Evolutionary conservation across 345 rosid genomes (phyloP).

Genomic region (Salix brachista): DNA sequence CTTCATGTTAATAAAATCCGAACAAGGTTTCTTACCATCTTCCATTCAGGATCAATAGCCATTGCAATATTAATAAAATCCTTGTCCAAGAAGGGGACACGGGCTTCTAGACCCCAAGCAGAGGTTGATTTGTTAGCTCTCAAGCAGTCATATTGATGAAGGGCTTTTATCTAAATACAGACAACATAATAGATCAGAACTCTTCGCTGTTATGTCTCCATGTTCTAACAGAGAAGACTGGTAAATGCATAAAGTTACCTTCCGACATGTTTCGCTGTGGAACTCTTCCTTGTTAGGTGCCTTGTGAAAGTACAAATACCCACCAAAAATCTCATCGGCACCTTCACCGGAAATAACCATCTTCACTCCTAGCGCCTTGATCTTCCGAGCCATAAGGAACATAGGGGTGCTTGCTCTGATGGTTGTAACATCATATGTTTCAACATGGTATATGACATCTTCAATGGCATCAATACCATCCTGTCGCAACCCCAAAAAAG

Average conservation of each 20-base stretch:
- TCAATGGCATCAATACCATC: slow-evolving; percentile 95
- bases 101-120: slow-evolving; percentile 92
- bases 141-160: slow-evolving; percentile 82
- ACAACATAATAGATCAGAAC: neutral
- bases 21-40: slow-evolving; percentile 46
- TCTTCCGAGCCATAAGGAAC: slow-evolving; percentile 90
- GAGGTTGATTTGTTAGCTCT: slow-evolving; percentile 95
- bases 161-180: slow-evolving; percentile 71
- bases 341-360: slow-evolving; percentile 99
- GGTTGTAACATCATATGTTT: slow-evolving; percentile 86
- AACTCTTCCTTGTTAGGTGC: slow-evolving; percentile 88
- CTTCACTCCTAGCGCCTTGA: slow-evolving; percentile 89
- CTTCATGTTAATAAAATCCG: neutral
- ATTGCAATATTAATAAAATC: slow-evolving; percentile 74
- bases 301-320: slow-evolving; percentile 92
- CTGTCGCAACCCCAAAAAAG: slow-evolving; percentile 22
- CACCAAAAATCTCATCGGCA: slow-evolving; percentile 89
- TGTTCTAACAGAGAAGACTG: neutral
- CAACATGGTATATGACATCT: slow-evolving; percentile 86
- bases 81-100: slow-evolving; percentile 91
- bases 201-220: neutral
- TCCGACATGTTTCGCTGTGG: slow-evolving; percentile 81
- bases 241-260: slow-evolving; percentile 37
- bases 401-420: slow-evolving; percentile 91
- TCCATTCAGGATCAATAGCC: slow-evolving; percentile 80